Conservation (phyloP, 345 rosid genomes). For the Erodium maritimum region DNA sequence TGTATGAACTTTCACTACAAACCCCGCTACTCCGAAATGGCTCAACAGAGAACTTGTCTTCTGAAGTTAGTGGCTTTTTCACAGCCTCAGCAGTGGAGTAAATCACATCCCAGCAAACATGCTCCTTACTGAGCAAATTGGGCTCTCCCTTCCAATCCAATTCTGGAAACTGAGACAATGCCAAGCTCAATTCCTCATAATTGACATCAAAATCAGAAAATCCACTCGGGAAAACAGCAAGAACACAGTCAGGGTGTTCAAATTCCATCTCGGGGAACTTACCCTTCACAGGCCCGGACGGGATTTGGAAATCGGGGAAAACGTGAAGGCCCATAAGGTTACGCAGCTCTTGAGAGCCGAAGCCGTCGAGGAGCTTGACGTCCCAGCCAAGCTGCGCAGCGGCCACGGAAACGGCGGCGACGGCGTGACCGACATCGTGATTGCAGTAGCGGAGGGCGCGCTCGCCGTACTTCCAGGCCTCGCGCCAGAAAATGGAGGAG, state of each 20-base stretch:
- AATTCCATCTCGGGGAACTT: constrained; percentile 46
- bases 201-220: constrained; percentile 24
- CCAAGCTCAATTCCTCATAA: constrained; percentile 33
- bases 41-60: constrained; percentile 20
- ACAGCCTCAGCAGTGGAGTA: constrained; percentile 63
- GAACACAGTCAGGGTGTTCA: constrained; percentile 83
- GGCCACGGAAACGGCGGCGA: constrained; percentile 61
- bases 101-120: constrained; percentile 70
- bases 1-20: constrained; percentile 35
- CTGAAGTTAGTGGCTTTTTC: constrained; percentile 34
- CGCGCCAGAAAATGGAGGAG: constrained; percentile 82
- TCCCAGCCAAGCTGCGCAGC: constrained; percentile 89
- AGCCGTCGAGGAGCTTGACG: constrained; percentile 72
- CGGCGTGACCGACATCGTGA: constrained; percentile 83
- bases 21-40: constrained; percentile 36
- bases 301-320: constrained; percentile 29
- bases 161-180: constrained; percentile 21
- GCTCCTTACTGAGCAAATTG: constrained; percentile 62
- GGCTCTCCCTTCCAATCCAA: constrained; percentile 67
- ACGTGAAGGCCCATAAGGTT: constrained; percentile 43
- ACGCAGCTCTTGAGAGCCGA: constrained; percentile 50
- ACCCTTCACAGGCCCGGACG: constrained; percentile 33
- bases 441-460: constrained; percentile 77
- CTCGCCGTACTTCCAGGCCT: constrained; percentile 94
- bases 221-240: constrained; percentile 60